Evolutionary conservation across 2,329 filamentous ascomycete species (phyloP).

Genomic region (Amphichorda felina): DNA sequence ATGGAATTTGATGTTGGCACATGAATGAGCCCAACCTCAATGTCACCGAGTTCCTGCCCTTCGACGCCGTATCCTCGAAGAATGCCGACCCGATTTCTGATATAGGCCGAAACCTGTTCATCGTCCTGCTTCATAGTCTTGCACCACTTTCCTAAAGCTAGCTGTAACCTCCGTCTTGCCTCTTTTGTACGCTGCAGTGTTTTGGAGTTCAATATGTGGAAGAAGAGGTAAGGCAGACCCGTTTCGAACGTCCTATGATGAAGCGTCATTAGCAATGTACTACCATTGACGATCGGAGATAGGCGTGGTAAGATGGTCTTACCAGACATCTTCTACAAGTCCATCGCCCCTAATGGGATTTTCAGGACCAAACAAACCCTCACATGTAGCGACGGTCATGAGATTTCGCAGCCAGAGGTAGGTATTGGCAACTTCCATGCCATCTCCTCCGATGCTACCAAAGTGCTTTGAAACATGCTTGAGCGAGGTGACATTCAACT

Average conservation of each 20-base stretch:
- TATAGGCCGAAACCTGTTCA: conserved; percentile 14
- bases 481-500: conserved; percentile 22
- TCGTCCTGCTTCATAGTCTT: conserved; percentile 11
- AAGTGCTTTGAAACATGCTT: conserved; percentile 17
- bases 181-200: conserved; percentile 11
- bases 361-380: conserved; percentile 27
- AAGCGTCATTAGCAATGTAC: no score
- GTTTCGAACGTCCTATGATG: conserved; percentile 15
- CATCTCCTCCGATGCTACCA: conserved; percentile 8
- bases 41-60: conserved; percentile 11
- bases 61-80: conserved; percentile 16
- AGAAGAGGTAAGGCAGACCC: conserved; percentile 13
- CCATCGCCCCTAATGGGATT: conserved; percentile 25
- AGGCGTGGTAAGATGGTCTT: conserved; percentile 3
- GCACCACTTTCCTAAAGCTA: conserved; percentile 17
- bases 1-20: conserved; percentile 22
- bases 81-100: conserved; percentile 12
- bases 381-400: conserved; percentile 23
- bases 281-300: no score
- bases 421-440: conserved; percentile 13
- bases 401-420: conserved; percentile 24
- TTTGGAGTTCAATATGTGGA: conserved; percentile 13
- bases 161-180: conserved; percentile 9
- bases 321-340: conserved; percentile 26
- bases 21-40: conserved; percentile 18